Percentiles rank a stretch among this genome's conserved stretches.
Evolutionary conservation across 2,329 filamentous ascomycete species (phyloP).

Genomic region (Fusarium domesticum): DNA sequence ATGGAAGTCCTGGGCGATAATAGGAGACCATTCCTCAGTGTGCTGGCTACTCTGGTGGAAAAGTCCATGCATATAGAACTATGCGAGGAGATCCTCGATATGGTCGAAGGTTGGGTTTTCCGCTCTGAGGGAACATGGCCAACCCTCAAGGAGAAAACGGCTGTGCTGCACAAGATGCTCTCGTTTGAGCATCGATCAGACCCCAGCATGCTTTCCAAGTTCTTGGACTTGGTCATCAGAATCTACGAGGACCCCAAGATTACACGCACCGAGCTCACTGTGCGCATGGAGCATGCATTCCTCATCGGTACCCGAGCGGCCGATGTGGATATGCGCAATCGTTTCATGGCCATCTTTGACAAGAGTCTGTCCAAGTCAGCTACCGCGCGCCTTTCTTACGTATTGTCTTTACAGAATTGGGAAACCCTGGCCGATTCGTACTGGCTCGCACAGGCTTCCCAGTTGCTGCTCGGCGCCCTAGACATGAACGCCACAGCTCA

Average conservation of each 20-base stretch:
- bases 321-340: constrained; percentile 94
- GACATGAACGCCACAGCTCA: constrained; percentile 79
- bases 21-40: constrained; percentile 88
- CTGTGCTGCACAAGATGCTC: constrained; percentile 98
- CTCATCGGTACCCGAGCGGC: constrained; percentile 89
- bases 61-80: constrained; percentile 84
- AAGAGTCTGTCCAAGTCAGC: constrained; percentile 90
- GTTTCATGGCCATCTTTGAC: constrained; percentile 96
- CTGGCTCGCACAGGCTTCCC: constrained; percentile 94
- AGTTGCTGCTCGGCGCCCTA: constrained; percentile 85
- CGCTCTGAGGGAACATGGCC: constrained; percentile 92
- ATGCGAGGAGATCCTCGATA: constrained; percentile 87
- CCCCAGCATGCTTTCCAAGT: constrained; percentile 82
- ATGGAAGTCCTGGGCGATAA: constrained; percentile 93
- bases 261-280: constrained; percentile 89
- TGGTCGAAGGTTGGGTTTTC: constrained; percentile 97
- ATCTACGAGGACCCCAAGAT: constrained; percentile 99
- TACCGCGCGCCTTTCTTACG: constrained; percentile 82
- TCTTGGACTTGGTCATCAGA: constrained; percentile 90
- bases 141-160: constrained; percentile 97
- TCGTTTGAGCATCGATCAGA: constrained; percentile 86
- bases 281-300: constrained; percentile 97
- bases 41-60: constrained; percentile 90
- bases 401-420: constrained; percentile 93
- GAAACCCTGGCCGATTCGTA: constrained; percentile 92